Evolutionary conservation across 108 stramenopile species (phyloP).

Genomic region (Poteriospumella lacustris): DNA sequence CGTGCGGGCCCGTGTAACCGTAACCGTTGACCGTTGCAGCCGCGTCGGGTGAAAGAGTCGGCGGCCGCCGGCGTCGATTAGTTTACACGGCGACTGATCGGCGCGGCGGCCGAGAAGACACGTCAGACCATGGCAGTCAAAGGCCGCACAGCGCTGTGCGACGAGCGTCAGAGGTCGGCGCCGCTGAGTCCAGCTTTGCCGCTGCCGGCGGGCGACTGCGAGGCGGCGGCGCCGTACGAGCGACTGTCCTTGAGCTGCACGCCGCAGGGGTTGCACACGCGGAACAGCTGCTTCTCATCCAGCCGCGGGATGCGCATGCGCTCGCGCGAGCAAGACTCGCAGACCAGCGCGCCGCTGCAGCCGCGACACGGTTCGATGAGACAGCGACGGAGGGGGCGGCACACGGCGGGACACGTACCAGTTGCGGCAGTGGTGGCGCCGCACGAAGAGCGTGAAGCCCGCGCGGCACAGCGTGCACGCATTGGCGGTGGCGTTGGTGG

Average conservation of each 20-base stretch:
- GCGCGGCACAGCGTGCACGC: too few relatives aligned
- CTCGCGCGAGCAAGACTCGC: conserved; percentile 5
- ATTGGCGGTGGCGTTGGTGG: too few relatives aligned
- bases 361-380: background rate
- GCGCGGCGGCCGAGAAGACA: background rate
- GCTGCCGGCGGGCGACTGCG: background rate
- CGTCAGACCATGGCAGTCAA: conserved; percentile 2
- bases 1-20: conserved; percentile 6
- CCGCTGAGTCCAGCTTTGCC: background rate
- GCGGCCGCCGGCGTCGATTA: background rate
- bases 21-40: conserved; percentile 1
- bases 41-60: background rate
- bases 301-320: conserved; percentile 10
- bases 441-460: too few relatives aligned
- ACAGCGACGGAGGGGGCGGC: background rate
- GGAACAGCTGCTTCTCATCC: background rate
- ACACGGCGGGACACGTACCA: too few relatives aligned
- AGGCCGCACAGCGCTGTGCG: background rate
- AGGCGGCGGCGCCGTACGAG: background rate
- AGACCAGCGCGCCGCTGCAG: conserved; percentile 1
- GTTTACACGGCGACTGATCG: background rate
- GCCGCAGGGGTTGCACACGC: background rate
- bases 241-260: conserved; percentile 1
- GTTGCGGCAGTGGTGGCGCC: too few relatives aligned
- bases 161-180: conserved; percentile 1